Base-by-base conservation (phyloP, 139 green algal genomes). In the Chlorella sp. region DNA sequence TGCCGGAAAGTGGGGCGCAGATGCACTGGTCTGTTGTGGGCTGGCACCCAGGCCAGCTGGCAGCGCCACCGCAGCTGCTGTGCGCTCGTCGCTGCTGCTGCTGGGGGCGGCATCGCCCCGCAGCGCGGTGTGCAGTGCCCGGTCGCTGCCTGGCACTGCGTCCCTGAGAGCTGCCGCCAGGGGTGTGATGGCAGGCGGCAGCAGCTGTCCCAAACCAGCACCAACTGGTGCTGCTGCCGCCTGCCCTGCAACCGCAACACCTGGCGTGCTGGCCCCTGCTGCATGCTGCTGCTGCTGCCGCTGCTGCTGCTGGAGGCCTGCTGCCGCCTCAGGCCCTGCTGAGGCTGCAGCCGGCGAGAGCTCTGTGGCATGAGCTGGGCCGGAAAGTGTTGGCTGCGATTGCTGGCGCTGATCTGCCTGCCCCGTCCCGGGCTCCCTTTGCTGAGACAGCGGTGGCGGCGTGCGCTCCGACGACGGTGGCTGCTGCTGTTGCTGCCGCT, bases 41-140 rank as follows among this genome's bases (percentile, higher is more conserved):
- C 84, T 81, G 39, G 53, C 24, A 18, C 18, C 16, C 12, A 2
- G 61, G n/a, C 16, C 83, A n/a, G 68, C 83, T 1, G 37, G 16
- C 68, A 82, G 26, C 48, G 30, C 69, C 4, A 48, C 42, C 9
- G 42, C 85, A 7, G 85, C 85, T 1, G 75, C 48, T 57, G 57
- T 19, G 9, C 42, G 71, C 40, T 89, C 85, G 21, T 89, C 85
- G n/a, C 85, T 89, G 85, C 85, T 88, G 40, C 30, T 89, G 85
- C 85, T 89, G 34, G 85, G 85, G 4, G 85, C 85, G 1, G 85
- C 85, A 57, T 89, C 85, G 18, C 85, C 85, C n/a, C 85, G 36
- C 85, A 89, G 71, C 71, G 69, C 85, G 0, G 71, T 37, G 19
- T 76, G 85, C 71, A 83, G 26, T 19, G 71, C 71, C 12, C 30